phyloP scores from a whole-genome alignment of 2,329 filamentous ascomycete genomes.

The Aspergillus proliferans region DNA sequence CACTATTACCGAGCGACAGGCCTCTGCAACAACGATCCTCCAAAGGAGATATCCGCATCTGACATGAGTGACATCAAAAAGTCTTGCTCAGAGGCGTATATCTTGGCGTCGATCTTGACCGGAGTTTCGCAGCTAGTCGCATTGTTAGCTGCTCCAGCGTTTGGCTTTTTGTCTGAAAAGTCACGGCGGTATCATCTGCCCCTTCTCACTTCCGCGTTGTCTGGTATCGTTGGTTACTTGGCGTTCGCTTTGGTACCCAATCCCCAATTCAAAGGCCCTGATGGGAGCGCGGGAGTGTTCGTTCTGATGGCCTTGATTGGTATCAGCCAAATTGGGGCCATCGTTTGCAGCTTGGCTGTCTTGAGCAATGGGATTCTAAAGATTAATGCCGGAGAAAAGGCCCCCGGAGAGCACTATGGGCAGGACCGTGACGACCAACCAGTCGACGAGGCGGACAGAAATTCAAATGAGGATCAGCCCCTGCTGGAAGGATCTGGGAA shows the following conservation, averaged over 20 bases:
- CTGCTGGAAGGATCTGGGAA: conserved; percentile 19
- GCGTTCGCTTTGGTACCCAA: conserved; percentile 69
- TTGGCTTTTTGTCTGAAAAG: conserved; percentile 75
- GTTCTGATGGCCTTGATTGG: conserved; percentile 74
- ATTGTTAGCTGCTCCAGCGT: conserved; percentile 75
- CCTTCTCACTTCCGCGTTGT: conserved; percentile 62
- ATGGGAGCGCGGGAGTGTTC: conserved; percentile 65
- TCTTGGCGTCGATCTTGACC: conserved; percentile 78
- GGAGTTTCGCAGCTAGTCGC: conserved; percentile 84
- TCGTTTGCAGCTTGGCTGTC: conserved; percentile 89
- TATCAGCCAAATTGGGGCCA: conserved; percentile 90
- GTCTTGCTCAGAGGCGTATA: conserved; percentile 79
- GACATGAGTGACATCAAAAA: conserved; percentile 63
- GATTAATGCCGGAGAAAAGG: conserved; percentile 15
- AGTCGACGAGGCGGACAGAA: conserved; percentile 1
- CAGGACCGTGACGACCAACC: conserved; percentile 11
- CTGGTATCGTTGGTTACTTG: conserved; percentile 73
- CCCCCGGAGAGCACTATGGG: not conserved
- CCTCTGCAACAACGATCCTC: conserved; percentile 57
- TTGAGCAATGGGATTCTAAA: conserved; percentile 72
- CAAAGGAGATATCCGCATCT: conserved; percentile 21
- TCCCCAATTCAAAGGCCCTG: conserved; percentile 66
- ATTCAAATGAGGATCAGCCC: conserved; percentile 23
- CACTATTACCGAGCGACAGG: conserved; percentile 78
- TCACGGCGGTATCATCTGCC: conserved; percentile 64